A percentile compares a stretch with the other conserved stretches of the same genome.
phyloP scores from a whole-genome alignment of 352 stramenopile genomes.

The Pythium pectinolyticum region DNA sequence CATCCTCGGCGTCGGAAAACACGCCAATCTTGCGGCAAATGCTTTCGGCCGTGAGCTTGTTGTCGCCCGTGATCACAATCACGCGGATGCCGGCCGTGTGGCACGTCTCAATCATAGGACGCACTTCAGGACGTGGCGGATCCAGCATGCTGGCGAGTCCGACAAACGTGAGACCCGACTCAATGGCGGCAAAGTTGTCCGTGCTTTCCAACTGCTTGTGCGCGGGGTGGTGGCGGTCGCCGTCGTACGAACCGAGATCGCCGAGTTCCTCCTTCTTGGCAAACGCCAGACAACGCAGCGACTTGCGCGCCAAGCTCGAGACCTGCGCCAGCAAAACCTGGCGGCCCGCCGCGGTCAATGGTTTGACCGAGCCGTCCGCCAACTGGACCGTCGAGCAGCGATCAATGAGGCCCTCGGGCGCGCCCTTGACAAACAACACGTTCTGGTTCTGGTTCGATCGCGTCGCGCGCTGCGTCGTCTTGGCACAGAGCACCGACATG shows the following conservation, averaged over 20 bases:
- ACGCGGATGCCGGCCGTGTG: slow-evolving; percentile 96
- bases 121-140: slow-evolving; percentile 96
- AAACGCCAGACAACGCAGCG: slow-evolving; percentile 95
- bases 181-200: slow-evolving; percentile 92
- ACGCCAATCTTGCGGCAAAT: slow-evolving; percentile 98
- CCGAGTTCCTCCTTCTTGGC: slow-evolving; percentile 95
- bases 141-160: slow-evolving; percentile 98
- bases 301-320: slow-evolving; percentile 89
- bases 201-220: slow-evolving; percentile 82
- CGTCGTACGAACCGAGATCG: slow-evolving; percentile 76
- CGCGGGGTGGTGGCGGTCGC: slow-evolving; percentile 80
- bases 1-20: slow-evolving; percentile 81
- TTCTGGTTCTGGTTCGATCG: slow-evolving; percentile 84
- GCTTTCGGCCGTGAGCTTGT: slow-evolving; percentile 96
- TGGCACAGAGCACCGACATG: slow-evolving; percentile 95
- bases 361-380: slow-evolving; percentile 90
- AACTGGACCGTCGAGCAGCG: slow-evolving; percentile 95
- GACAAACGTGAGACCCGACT: slow-evolving; percentile 96
- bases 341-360: slow-evolving; percentile 88
- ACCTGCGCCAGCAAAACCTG: slow-evolving; percentile 90
- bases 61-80: slow-evolving; percentile 99
- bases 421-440: slow-evolving; percentile 98
- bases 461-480: slow-evolving; percentile 47
- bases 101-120: slow-evolving; percentile 94
- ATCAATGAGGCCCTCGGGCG: slow-evolving; percentile 95